These are phyloP conservation scores for Leccinum aurantiacum DNA, from an alignment of 768 basidiomycete species.

Conservation along the genomic window DNA sequence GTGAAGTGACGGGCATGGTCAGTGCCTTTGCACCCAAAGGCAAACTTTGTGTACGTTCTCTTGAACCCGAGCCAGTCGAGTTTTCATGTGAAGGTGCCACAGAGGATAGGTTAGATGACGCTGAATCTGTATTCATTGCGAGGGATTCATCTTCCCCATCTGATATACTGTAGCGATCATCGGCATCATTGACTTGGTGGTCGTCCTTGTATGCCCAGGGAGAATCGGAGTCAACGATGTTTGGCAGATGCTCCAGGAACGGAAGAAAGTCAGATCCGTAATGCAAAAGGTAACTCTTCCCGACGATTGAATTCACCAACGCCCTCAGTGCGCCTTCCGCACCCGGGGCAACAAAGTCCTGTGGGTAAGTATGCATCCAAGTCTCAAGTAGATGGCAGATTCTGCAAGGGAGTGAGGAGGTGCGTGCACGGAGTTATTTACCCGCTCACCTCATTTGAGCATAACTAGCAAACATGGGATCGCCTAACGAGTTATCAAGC, in stretches of 20 bases:
- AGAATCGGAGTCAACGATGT: slow-evolving; percentile 64
- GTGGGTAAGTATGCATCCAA: slow-evolving; percentile 75
- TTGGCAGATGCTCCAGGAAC: slow-evolving; percentile 68
- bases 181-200: slow-evolving; percentile 56
- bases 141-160: slow-evolving; percentile 52
- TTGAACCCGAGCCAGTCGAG: slow-evolving; percentile 29
- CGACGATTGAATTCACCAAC: slow-evolving; percentile 74
- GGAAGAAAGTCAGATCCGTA: slow-evolving; percentile 83
- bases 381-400: slow-evolving; percentile 77
- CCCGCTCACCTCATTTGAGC: slow-evolving; percentile 76
- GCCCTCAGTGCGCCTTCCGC: slow-evolving; percentile 72
- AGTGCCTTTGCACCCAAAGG: slow-evolving; percentile 51
- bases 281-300: slow-evolving; percentile 79
- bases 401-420: slow-evolving; percentile 37
- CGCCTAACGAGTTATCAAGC: slow-evolving; percentile 66
- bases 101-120: slow-evolving; percentile 27
- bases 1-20: slow-evolving; percentile 35
- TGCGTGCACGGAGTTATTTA: slow-evolving; percentile 1
- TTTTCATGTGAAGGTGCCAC: slow-evolving; percentile 22
- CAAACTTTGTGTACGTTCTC: slow-evolving; percentile 71
- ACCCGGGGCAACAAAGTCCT: slow-evolving; percentile 77
- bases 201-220: slow-evolving; percentile 75
- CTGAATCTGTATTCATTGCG: slow-evolving; percentile 33
- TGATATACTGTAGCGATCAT: slow-evolving; percentile 54
- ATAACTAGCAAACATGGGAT: slow-evolving; percentile 85